These are phyloP conservation scores for Parastagonospora avenae DNA, from an alignment of 2,329 filamentous ascomycete genomes.

Conservation along the genomic window DNA sequence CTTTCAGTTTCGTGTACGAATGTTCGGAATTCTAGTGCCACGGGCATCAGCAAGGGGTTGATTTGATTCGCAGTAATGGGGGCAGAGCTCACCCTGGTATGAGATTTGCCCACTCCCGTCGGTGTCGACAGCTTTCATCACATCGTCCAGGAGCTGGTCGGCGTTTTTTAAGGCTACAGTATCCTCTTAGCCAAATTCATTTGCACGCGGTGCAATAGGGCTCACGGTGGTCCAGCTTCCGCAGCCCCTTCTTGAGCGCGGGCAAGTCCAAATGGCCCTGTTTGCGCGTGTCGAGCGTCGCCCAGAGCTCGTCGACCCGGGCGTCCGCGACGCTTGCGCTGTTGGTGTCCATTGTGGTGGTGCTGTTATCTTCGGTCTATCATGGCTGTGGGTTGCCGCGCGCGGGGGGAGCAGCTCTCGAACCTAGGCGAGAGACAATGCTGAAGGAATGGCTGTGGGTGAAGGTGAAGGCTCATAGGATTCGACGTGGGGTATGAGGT, in stretches of 20 bases:
- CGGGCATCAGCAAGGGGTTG: constrained; percentile 19
- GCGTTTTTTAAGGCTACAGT: constrained; percentile 82
- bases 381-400: constrained; percentile 42
- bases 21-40: constrained; percentile 74
- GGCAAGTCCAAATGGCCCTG: constrained; percentile 83
- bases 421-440: constrained; percentile 24
- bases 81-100: constrained; percentile 70
- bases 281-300: constrained; percentile 74
- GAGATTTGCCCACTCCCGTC: constrained; percentile 89
- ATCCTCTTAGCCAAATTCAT: constrained; percentile 24
- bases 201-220: constrained; percentile 10
- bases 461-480: constrained; percentile 23
- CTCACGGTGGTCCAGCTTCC: constrained; percentile 90
- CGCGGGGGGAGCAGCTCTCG: constrained; percentile 25
- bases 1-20: constrained; percentile 89
- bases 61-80: not conserved
- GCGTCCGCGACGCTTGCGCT: constrained; percentile 78
- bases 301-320: constrained; percentile 84
- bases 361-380: constrained; percentile 45
- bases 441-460: constrained; percentile 26
- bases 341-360: constrained; percentile 70
- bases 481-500: constrained; percentile 38
- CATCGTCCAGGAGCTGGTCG: constrained; percentile 78
- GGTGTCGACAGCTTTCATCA: constrained; percentile 82
- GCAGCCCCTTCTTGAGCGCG: constrained; percentile 82